phyloP scores from a whole-genome alignment of 1,139 yeast genomes.

The Lodderomyces jiufengensis region DNA sequence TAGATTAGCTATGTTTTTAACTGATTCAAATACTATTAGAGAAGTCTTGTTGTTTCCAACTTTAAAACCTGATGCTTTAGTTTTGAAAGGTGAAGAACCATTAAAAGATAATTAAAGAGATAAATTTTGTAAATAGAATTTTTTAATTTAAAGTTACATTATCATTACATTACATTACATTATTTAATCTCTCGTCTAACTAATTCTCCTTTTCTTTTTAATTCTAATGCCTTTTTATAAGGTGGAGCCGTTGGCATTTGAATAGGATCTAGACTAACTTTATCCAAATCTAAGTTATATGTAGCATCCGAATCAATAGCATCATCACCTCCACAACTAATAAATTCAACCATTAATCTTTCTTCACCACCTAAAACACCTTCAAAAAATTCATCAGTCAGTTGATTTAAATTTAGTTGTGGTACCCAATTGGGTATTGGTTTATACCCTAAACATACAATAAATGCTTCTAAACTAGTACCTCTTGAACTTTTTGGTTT shows the following conservation, averaged over 20 bases:
- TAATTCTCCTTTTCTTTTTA: slow-evolving; percentile 72
- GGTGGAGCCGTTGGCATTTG: slow-evolving; percentile 97
- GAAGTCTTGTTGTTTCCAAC: slow-evolving; percentile 98
- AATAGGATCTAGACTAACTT: slow-evolving; percentile 74
- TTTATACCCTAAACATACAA: slow-evolving; percentile 83
- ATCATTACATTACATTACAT: neutral
- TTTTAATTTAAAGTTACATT: slow-evolving; percentile 1
- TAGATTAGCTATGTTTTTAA: slow-evolving; percentile 96
- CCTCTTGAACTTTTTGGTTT: slow-evolving; percentile 95
- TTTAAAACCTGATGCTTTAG: slow-evolving; percentile 80
- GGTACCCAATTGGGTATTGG: slow-evolving; percentile 87
- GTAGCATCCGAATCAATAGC: slow-evolving; percentile 95
- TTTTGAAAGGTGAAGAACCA: slow-evolving; percentile 36
- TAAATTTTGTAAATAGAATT: neutral
- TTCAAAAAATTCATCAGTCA: slow-evolving; percentile 81
- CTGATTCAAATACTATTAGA: slow-evolving; percentile 94
- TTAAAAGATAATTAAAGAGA: slow-evolving; percentile 7
- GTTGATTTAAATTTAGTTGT: slow-evolving; percentile 47
- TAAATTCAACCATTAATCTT: slow-evolving; percentile 74
- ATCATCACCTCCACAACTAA: slow-evolving; percentile 89
- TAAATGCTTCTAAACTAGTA: slow-evolving; percentile 87
- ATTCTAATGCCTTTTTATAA: slow-evolving; percentile 82
- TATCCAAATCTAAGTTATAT: slow-evolving; percentile 55
- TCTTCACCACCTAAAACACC: slow-evolving; percentile 43
- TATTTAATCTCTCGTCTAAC: slow-evolving; percentile 17